Conservation (phyloP, 192 early-diverging fungal genomes). For the Coemansia sp. region DNA sequence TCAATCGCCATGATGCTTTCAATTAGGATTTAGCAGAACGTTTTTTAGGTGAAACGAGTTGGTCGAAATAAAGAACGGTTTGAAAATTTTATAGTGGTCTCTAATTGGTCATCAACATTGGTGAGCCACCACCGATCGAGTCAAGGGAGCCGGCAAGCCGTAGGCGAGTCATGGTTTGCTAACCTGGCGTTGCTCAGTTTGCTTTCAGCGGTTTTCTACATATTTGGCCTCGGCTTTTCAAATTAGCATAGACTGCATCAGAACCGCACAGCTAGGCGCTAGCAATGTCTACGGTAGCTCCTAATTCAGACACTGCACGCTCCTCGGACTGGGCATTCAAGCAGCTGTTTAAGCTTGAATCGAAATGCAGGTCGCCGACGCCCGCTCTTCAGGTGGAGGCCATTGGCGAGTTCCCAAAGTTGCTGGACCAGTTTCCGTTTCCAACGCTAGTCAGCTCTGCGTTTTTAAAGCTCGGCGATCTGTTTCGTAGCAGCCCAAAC, state of each 20-base stretch:
- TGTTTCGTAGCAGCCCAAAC: slow-evolving; percentile 49
- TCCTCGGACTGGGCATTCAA: slow-evolving; percentile 54
- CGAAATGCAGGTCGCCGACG: slow-evolving; percentile 37
- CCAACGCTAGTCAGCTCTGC: slow-evolving; percentile 52
- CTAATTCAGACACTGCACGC: slow-evolving; percentile 11
- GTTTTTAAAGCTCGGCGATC: slow-evolving; percentile 53
- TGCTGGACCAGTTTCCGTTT: slow-evolving; percentile 54
- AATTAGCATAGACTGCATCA: not conserved
- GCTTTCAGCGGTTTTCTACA: not conserved
- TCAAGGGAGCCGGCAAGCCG: too few relatives aligned
- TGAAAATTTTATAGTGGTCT: too few relatives aligned
- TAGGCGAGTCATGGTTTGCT: too few relatives aligned
- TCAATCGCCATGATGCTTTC: not conserved
- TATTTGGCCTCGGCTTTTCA: not conserved
- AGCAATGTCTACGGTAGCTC: slow-evolving; percentile 12
- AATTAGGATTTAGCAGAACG: not conserved
- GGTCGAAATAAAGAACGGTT: too few relatives aligned
- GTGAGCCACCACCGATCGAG: too few relatives aligned
- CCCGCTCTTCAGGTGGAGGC: slow-evolving; percentile 49
- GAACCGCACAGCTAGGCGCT: not conserved
- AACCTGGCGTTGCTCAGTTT: too few relatives aligned
- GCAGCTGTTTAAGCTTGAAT: slow-evolving; percentile 52
- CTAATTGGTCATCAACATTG: too few relatives aligned
- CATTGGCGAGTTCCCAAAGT: slow-evolving; percentile 49
- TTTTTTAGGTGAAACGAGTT: too few relatives aligned